These are phyloP conservation scores for Penicillium daleae DNA, from an alignment of 495 filamentous ascomycete genomes.

Conservation along the genomic window DNA sequence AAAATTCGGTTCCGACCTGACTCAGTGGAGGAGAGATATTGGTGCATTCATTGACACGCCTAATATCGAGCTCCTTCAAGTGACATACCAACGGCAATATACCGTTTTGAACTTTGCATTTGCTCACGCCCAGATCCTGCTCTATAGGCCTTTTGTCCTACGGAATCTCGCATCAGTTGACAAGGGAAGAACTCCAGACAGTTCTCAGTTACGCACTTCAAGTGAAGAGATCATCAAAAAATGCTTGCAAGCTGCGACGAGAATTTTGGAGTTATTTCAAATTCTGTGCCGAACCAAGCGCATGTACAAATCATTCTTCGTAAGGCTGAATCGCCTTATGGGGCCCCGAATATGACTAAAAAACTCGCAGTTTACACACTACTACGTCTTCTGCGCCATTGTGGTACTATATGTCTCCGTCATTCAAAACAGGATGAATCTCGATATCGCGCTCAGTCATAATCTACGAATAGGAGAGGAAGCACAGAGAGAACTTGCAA, in stretches of 20 bases:
- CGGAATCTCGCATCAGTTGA: background rate
- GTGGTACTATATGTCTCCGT: background rate
- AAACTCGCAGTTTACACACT: background rate
- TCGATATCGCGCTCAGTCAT: background rate
- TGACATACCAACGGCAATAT: conserved; percentile 34
- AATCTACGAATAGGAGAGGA: background rate
- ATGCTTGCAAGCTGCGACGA: background rate
- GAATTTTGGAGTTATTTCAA: background rate
- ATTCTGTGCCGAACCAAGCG: background rate
- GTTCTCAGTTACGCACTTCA: background rate
- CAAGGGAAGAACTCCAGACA: background rate
- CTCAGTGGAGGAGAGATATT: conserved; percentile 29
- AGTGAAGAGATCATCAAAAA: background rate
- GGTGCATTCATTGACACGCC: conserved; percentile 26
- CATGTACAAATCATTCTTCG: background rate
- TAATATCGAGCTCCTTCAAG: conserved; percentile 29
- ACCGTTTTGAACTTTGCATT: conserved; percentile 35
- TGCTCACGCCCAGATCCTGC: conserved; percentile 6
- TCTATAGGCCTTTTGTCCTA: background rate
- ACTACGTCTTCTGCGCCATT: background rate
- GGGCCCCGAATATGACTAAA: background rate
- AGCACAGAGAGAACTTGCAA: background rate
- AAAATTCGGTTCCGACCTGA: conserved; percentile 8
- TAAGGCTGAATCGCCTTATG: background rate
- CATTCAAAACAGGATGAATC: background rate